Evolutionary conservation across 2,329 filamentous ascomycete species (phyloP).

Genomic region (Sarocladium brachiariae): DNA sequence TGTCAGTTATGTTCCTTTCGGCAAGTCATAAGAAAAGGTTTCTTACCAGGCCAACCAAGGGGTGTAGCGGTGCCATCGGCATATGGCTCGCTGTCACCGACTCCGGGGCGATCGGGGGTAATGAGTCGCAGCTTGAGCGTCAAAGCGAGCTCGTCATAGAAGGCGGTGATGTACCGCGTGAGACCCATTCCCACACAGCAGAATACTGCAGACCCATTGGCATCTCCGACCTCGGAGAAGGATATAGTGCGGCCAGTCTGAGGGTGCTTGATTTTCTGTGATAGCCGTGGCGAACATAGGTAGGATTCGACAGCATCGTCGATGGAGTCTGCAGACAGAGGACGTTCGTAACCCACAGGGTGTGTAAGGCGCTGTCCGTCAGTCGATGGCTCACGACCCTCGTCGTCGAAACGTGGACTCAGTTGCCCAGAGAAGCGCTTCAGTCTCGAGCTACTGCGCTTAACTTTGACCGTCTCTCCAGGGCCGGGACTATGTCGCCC

Average conservation of each 20-base stretch:
- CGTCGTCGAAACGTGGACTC: conserved; percentile 27
- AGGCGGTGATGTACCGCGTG: conserved; percentile 91
- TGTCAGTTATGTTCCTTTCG: conserved; percentile 19
- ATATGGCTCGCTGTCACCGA: conserved; percentile 86
- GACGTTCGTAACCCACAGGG: conserved; percentile 59
- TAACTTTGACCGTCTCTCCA: conserved; percentile 36
- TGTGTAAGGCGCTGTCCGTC: conserved; percentile 16
- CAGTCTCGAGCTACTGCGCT: conserved; percentile 51
- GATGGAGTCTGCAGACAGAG: conserved; percentile 75
- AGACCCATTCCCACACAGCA: conserved; percentile 97
- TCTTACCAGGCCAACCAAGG: conserved; percentile 84
- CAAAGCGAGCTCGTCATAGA: conserved; percentile 90
- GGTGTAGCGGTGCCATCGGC: conserved; percentile 77
- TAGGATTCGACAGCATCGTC: conserved; percentile 85
- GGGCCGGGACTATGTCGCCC: conserved; percentile 43
- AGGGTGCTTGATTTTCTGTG: conserved; percentile 81
- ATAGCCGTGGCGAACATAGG: conserved; percentile 73
- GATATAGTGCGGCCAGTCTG: conserved; percentile 83
- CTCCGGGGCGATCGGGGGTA: conserved; percentile 87
- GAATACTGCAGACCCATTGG: conserved; percentile 84
- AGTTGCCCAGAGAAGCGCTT: conserved; percentile 49
- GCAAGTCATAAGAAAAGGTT: not conserved
- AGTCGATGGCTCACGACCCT: conserved; percentile 19
- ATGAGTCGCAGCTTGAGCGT: conserved; percentile 86
- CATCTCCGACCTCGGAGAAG: conserved; percentile 93